These are phyloP conservation scores for Xylariales sp. DNA, from an alignment of 2,329 filamentous ascomycete genomes.

Conservation along the genomic window DNA sequence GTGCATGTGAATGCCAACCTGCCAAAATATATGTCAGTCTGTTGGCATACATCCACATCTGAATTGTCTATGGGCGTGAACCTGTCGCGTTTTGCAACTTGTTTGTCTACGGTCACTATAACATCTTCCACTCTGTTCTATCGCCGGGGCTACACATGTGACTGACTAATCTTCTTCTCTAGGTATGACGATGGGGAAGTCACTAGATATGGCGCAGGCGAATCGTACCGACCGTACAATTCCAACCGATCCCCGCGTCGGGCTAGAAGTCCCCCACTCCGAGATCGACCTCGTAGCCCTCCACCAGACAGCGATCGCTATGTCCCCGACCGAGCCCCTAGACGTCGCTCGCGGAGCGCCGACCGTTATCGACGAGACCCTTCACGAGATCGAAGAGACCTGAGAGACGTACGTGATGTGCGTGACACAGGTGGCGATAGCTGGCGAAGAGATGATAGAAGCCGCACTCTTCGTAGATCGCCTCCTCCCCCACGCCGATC, in stretches of 20 bases:
- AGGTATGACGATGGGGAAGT: slow-evolving; percentile 73
- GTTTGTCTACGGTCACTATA: background rate
- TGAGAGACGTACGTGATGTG: slow-evolving; percentile 32
- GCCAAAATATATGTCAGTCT: background rate
- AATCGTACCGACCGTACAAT: slow-evolving; percentile 70
- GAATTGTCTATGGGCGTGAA: background rate
- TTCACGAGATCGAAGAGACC: slow-evolving; percentile 48
- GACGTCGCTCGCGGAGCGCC: slow-evolving; percentile 56
- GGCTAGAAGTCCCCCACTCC: slow-evolving; percentile 45
- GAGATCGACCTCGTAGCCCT: slow-evolving; percentile 54
- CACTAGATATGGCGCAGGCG: slow-evolving; percentile 70
- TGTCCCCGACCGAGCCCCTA: slow-evolving; percentile 55
- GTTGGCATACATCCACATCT: background rate
- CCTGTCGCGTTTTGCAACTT: background rate
- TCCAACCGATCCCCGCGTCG: slow-evolving; percentile 61
- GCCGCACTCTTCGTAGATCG: slow-evolving; percentile 53
- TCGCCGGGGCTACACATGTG: background rate
- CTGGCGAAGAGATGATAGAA: slow-evolving; percentile 56
- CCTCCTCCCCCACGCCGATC: slow-evolving; percentile 53
- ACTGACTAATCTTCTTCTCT: background rate
- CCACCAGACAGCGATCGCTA: slow-evolving; percentile 55
- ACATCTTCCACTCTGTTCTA: background rate
- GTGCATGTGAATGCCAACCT: background rate
- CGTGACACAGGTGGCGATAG: slow-evolving; percentile 48
- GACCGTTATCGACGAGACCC: slow-evolving; percentile 57